Conservation (phyloP, 192 early-diverging fungal genomes). For the Rhizoclosmatium globosum region DNA sequence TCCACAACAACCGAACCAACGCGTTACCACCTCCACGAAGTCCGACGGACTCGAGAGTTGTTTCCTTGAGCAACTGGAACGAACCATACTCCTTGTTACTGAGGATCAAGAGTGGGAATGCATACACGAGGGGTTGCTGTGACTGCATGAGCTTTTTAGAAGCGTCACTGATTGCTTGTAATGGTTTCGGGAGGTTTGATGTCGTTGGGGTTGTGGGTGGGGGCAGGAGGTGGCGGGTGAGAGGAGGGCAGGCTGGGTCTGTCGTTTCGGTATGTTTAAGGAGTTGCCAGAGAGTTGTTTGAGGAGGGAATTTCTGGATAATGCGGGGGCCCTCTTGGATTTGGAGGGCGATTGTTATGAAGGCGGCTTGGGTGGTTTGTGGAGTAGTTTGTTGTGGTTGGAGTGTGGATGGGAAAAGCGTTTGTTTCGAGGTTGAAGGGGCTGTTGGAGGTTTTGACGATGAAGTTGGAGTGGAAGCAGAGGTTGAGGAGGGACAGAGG, state of each 20-base stretch:
- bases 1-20: slow-evolving; percentile 75
- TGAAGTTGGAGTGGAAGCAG: slow-evolving; percentile 7
- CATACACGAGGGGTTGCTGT: slow-evolving; percentile 46
- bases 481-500: slow-evolving; percentile 45
- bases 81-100: slow-evolving; percentile 73
- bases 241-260: slow-evolving; percentile 47
- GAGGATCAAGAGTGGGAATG: slow-evolving; percentile 69
- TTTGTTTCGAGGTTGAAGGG: not conserved
- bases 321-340: slow-evolving; percentile 73
- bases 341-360: slow-evolving; percentile 78
- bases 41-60: slow-evolving; percentile 75
- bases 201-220: slow-evolving; percentile 4
- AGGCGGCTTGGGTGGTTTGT: not conserved
- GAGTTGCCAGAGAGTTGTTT: slow-evolving; percentile 77
- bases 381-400: not conserved
- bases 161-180: slow-evolving; percentile 22
- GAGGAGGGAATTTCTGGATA: slow-evolving; percentile 64
- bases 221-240: slow-evolving; percentile 51
- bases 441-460: not conserved
- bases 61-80: slow-evolving; percentile 66
- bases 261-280: slow-evolving; percentile 63
- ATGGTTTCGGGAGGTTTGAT: slow-evolving; percentile 23
- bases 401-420: not conserved
- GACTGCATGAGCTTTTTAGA: slow-evolving; percentile 12
- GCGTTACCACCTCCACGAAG: slow-evolving; percentile 68